Evolutionary conservation across 1,139 yeast genomes (phyloP).

Genomic region (Suhomyces bolitotheri): DNA sequence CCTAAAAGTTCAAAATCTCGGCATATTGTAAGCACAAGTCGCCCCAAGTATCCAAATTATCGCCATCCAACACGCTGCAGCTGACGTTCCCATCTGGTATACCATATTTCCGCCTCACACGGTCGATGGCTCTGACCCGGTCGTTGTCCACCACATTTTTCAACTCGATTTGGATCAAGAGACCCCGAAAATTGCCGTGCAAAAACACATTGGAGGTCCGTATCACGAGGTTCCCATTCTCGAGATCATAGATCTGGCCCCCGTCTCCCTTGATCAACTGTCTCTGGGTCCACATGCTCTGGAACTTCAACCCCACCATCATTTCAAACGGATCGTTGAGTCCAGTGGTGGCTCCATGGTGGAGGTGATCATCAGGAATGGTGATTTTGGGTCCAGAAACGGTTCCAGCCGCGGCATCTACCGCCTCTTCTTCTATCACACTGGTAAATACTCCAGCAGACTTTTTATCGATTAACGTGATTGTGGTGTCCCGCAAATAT

Average conservation of each 20-base stretch:
- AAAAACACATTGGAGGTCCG: constrained; percentile 70
- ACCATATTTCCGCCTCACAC: constrained; percentile 36
- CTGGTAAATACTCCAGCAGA: constrained; percentile 47
- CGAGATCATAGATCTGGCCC: constrained; percentile 59
- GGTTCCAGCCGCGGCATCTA: constrained; percentile 17
- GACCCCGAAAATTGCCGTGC: constrained; percentile 74
- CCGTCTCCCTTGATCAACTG: constrained; percentile 82
- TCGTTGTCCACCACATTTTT: constrained; percentile 11
- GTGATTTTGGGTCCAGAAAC: too few relatives aligned
- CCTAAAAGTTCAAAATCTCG: constrained; percentile 41
- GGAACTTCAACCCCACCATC: constrained; percentile 56
- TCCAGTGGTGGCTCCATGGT: constrained; percentile 49
- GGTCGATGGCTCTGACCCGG: constrained; percentile 22
- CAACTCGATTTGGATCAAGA: constrained; percentile 58
- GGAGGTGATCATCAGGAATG: constrained; percentile 43
- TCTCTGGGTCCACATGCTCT: constrained; percentile 69
- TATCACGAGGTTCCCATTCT: constrained; percentile 46
- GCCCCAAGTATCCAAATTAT: constrained; percentile 35
- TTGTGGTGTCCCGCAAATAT: constrained; percentile 48
- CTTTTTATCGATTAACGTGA: constrained; percentile 54
- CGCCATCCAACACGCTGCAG: constrained; percentile 32
- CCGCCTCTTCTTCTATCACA: constrained; percentile 38
- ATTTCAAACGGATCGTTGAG: constrained; percentile 51
- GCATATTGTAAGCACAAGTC: constrained; percentile 51
- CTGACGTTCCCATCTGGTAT: constrained; percentile 46